Evolutionary conservation across 2,329 filamentous ascomycete genomes (phyloP), one percentile per base, ranked within the genome.

Genomic region (Scedosporium dehoogii): DNA sequence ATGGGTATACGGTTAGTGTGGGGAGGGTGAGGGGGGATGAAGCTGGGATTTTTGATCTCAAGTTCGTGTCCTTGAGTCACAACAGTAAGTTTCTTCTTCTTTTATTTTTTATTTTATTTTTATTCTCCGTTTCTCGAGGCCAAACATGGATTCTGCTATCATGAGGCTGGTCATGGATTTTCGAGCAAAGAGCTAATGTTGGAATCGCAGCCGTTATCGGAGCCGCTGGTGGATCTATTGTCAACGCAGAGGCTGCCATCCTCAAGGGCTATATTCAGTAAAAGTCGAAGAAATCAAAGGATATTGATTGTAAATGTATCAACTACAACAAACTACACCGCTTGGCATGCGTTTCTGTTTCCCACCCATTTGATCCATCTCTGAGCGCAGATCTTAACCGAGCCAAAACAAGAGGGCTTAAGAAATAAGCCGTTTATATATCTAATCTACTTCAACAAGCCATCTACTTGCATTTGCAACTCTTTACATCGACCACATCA

Each of bases 11-110:
- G 3, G 91, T 97, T 46, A 94, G 89, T 69, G 92, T 97, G 21
- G 93, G 93, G 6, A 84, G 93, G 27, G 84, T 97, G 29, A 80
- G 94, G 57, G 87, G 93, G 73, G 92, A 96, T 69, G 89, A 91
- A 68, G 89, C 87, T 66, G 91, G 90, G 21, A 88, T 96, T 67
- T 97, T 97, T 70, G 94, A 97, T 72, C 84, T 97, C 73, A 92
- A 96, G 74, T 97, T 97, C 75, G 92, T 94, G 65, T 91, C 92
- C 25, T 79, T 97, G 68, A 96, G 91, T 72, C 94, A 97, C 68
- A 85, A 85, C 69, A 86, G 81, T 84, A 71, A 76, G 81, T 78
- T 12, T 33, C 10, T 59, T 55, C 14, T 53, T 6, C n/a, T 55
- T 42, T n/a, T 10, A 9, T 27, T 51, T 12, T 10, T 38, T 33